Percentiles rank a stretch among this genome's conserved stretches.
Evolutionary conservation across 495 filamentous ascomycete species (phyloP).

Genomic region (Aspergillus bridgeri): DNA sequence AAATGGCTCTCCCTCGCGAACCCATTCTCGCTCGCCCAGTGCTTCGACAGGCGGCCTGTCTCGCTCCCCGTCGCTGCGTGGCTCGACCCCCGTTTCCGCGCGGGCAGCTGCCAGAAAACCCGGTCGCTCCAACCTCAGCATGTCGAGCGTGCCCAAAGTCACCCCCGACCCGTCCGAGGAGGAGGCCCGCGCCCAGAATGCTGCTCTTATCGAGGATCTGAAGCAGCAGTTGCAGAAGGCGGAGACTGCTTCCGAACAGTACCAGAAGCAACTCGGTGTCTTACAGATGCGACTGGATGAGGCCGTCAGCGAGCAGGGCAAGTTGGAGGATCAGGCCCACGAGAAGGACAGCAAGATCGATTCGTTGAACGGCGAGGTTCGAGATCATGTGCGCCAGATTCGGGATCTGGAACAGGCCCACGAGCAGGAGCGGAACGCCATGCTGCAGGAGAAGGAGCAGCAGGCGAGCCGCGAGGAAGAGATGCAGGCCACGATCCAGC

Average conservation of each 20-base stretch:
- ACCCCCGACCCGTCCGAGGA: slow-evolving; percentile 57
- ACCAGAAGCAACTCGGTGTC: slow-evolving; percentile 77
- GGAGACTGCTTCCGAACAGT: slow-evolving; percentile 73
- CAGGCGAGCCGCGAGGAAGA: slow-evolving; percentile 80
- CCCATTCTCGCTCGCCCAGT: slow-evolving; percentile 43
- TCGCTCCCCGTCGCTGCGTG: slow-evolving; percentile 40
- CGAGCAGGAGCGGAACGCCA: slow-evolving; percentile 80
- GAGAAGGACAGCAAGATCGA: slow-evolving; percentile 80
- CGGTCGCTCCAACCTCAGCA: slow-evolving; percentile 56
- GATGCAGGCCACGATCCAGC: slow-evolving; percentile 80
- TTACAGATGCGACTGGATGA: slow-evolving; percentile 86
- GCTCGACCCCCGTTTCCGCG: slow-evolving; percentile 62
- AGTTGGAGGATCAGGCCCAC: slow-evolving; percentile 80
- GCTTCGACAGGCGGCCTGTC: slow-evolving; percentile 37
- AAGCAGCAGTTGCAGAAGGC: slow-evolving; percentile 76
- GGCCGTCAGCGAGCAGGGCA: slow-evolving; percentile 73
- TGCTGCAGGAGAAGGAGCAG: slow-evolving; percentile 89
- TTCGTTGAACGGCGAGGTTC: slow-evolving; percentile 71
- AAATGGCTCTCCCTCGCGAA: slow-evolving; percentile 40
- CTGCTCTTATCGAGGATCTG: slow-evolving; percentile 79
- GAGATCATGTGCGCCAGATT: slow-evolving; percentile 72
- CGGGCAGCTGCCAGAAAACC: slow-evolving; percentile 63
- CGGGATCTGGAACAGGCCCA: slow-evolving; percentile 87
- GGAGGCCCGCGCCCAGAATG: slow-evolving; percentile 65
- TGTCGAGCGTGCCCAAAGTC: slow-evolving; percentile 52